phyloP scores from a whole-genome alignment of 257 asterid genomes.

The Ajuga chamaepitys region DNA sequence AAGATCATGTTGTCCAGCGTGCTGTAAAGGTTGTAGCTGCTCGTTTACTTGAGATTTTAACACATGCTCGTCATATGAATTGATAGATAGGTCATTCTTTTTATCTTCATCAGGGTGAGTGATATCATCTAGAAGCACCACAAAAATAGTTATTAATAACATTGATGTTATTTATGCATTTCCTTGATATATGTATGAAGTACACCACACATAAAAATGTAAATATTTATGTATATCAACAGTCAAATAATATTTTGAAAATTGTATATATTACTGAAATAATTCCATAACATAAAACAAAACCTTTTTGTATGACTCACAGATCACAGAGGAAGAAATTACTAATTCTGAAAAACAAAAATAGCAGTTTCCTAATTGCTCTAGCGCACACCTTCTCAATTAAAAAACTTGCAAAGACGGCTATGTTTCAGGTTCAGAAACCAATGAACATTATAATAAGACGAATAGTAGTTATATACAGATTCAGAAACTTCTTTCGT shows the following conservation, averaged over 20 bases:
- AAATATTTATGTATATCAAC: background rate
- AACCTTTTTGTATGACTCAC: background rate
- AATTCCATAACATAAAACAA: background rate
- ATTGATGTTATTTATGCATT: background rate
- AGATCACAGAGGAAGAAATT: background rate
- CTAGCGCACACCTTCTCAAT: background rate
- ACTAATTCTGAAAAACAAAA: background rate
- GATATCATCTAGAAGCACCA: slow-evolving; percentile 63
- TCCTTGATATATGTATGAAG: background rate
- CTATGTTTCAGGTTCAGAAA: background rate
- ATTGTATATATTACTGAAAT: slow-evolving; percentile 6
- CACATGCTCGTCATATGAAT: slow-evolving; percentile 20
- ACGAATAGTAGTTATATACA: background rate
- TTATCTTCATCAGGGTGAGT: slow-evolving; percentile 62
- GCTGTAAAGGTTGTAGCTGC: slow-evolving; percentile 18
- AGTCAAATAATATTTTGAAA: background rate
- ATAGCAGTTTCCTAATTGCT: background rate
- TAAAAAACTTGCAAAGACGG: background rate
- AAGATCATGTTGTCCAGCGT: slow-evolving; percentile 21
- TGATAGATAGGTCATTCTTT: slow-evolving; percentile 12
- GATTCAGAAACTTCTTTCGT: background rate
- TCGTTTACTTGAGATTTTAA: slow-evolving; percentile 26
- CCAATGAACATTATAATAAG: background rate
- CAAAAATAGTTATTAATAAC: slow-evolving; percentile 20
- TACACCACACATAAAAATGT: background rate